Conservation (phyloP, 1,284 basidiomycete species). For the Hypsizygus ulmarius region DNA sequence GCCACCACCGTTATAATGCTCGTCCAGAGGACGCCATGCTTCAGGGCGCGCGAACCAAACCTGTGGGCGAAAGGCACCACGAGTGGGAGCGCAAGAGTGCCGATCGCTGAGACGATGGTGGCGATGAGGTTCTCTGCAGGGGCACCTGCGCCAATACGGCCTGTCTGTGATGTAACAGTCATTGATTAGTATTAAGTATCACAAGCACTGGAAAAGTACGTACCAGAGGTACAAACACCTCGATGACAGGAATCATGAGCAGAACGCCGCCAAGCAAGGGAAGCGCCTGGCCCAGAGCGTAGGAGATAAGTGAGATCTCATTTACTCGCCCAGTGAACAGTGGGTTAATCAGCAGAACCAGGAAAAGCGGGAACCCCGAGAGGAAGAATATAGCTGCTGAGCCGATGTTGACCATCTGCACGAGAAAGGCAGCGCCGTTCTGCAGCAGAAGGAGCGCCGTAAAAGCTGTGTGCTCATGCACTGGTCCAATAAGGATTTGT, state of each 20-base stretch:
- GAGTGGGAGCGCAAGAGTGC: conserved; percentile 64
- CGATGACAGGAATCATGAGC: conserved; percentile 67
- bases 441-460: conserved; percentile 63
- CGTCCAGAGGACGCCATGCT: conserved; percentile 46
- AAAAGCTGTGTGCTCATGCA: conserved; percentile 63
- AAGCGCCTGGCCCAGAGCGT: conserved; percentile 61
- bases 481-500: conserved; percentile 48
- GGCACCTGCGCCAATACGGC: conserved; percentile 71
- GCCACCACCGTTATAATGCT: conserved; percentile 46
- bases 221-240: conserved; percentile 92
- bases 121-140: conserved; percentile 92
- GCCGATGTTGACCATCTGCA: conserved; percentile 67
- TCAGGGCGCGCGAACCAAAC: conserved; percentile 52
- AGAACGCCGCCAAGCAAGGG: conserved; percentile 72
- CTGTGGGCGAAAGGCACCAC: conserved; percentile 75
- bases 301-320: conserved; percentile 57
- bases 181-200: not conserved
- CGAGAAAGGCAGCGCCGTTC: conserved; percentile 44
- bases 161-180: conserved; percentile 46
- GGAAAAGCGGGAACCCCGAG: conserved; percentile 50
- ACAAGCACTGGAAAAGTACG: conserved; percentile 26
- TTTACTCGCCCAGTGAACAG: conserved; percentile 31
- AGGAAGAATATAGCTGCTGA: conserved; percentile 69
- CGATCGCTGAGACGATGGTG: conserved; percentile 61
- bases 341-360: conserved; percentile 52